Percentiles rank a stretch among this genome's conserved stretches.
phyloP scores from a whole-genome alignment of 768 basidiomycete genomes.

The Phallus indusiatus region DNA sequence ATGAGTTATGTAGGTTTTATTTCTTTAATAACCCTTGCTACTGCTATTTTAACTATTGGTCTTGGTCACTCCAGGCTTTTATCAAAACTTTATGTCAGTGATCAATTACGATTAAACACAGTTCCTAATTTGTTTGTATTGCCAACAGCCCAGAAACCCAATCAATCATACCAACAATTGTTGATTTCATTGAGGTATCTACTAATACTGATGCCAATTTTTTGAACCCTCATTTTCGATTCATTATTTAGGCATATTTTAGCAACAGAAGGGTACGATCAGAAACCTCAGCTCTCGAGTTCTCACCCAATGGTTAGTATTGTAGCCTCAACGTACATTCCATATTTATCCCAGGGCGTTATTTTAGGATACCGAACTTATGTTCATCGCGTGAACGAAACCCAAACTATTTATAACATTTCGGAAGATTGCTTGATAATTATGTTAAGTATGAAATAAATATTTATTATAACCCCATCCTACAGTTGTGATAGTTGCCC shows the following conservation, averaged over 20 bases:
- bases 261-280: conserved; percentile 47
- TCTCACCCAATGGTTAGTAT: conserved; percentile 54
- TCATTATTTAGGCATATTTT: not conserved
- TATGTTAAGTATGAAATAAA: no score
- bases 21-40: not conserved
- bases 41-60: not conserved
- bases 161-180: conserved; percentile 58
- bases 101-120: not conserved
- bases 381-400: conserved; percentile 5
- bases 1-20: conserved; percentile 59
- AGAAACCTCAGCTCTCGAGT: conserved; percentile 61
- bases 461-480: no score
- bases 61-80: not conserved
- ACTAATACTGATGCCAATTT: not conserved
- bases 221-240: not conserved
- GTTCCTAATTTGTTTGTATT: not conserved
- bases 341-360: not conserved
- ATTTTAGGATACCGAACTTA: conserved; percentile 2
- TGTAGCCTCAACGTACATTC: not conserved
- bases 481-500: no score
- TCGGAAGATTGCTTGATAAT: no score
- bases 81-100: not conserved
- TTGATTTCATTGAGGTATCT: conserved; percentile 45
- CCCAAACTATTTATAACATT: no score
- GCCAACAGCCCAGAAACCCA: conserved; percentile 35